These are phyloP conservation scores for Chalaropsis thielavioides DNA, from an alignment of 2,329 filamentous ascomycete genomes.

Conservation along the genomic window DNA sequence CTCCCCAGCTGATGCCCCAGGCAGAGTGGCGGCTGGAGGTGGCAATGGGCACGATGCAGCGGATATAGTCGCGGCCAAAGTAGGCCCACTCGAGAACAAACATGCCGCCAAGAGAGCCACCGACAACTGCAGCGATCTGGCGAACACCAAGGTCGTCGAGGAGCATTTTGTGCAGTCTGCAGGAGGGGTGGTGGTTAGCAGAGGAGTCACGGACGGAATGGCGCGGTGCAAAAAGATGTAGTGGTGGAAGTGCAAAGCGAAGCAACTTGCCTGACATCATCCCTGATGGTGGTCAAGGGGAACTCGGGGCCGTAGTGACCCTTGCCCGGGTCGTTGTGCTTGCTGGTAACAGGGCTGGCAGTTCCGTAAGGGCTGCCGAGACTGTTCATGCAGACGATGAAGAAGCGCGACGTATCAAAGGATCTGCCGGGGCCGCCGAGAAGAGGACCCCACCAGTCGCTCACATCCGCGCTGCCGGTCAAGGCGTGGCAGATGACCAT, in stretches of 20 bases:
- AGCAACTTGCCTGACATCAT: slow-evolving; percentile 74
- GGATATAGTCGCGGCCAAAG: slow-evolving; percentile 73
- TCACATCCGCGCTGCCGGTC: slow-evolving; percentile 71
- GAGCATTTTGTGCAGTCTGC: slow-evolving; percentile 61
- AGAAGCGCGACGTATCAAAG: slow-evolving; percentile 72
- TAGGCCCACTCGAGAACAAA: slow-evolving; percentile 87
- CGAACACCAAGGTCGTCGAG: slow-evolving; percentile 68
- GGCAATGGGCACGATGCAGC: slow-evolving; percentile 66
- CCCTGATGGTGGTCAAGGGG: slow-evolving; percentile 82
- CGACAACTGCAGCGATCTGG: slow-evolving; percentile 64
- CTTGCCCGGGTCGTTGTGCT: slow-evolving; percentile 60
- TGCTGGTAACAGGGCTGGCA: slow-evolving; percentile 77
- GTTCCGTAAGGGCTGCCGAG: slow-evolving; percentile 74
- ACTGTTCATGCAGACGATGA: slow-evolving; percentile 75
- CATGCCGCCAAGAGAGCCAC: slow-evolving; percentile 80
- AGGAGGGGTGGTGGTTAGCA: neutral
- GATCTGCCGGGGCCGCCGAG: slow-evolving; percentile 63
- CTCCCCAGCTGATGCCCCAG: slow-evolving; percentile 84
- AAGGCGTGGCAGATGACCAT: slow-evolving; percentile 74
- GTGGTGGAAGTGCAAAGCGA: neutral
- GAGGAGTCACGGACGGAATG: too few relatives aligned
- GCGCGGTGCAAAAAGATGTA: neutral
- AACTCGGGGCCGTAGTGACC: slow-evolving; percentile 90
- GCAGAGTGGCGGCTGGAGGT: slow-evolving; percentile 75
- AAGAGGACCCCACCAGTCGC: slow-evolving; percentile 79